Evolutionary conservation across 768 basidiomycete genomes (phyloP), one percentile per base, ranked within the genome.

Genomic region (Pleurotus sapidus): DNA sequence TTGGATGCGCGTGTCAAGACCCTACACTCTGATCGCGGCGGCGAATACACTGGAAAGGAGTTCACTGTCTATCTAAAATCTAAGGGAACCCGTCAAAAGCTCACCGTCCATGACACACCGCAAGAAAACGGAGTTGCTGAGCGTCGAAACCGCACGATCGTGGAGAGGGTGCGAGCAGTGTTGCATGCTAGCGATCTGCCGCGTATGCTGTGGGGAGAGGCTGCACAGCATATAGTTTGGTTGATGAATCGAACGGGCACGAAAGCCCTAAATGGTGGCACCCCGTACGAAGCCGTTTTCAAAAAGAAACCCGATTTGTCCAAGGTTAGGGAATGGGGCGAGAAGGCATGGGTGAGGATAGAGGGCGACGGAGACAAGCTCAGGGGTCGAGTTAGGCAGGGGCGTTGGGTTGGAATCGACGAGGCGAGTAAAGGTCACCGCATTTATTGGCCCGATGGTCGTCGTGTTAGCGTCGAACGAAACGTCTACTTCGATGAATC

Each of bases 81-180:
- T 0, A 61, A 70, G 4, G 82, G 83, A 0, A 83, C 74, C 0
- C 20, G 55, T 2, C 70, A 69, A 9, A 66, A 74, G 46, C 63
- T 74, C 1, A 79, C 75, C 2, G 64, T 72, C 0, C 74, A 77
- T 17, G 68, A 82, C 57, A 77, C 74, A 0, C 78, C 74, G 0
- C 64, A 75, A 51, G 68, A 80, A 40, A 82, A 81, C 55, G 76
- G 80, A 0, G 60, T 80, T 11, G 72, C 78, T 0, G 72, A 82
- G 61, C 63, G 70, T 6, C 60, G 66, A 1, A 82, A 79, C 58
- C 62, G 71, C 5, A 75, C 71, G 0, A 59, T 76, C 7, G 15
- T 73, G 3, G 70, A 78, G 42, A 55, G 64, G 5, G 66, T 70
- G 0, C 65, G 66, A 0, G 72, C 77, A 0, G 57, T 81, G 59